Base-by-base conservation (phyloP, 1,284 basidiomycete genomes). In the Cryptococcus sp. region DNA sequence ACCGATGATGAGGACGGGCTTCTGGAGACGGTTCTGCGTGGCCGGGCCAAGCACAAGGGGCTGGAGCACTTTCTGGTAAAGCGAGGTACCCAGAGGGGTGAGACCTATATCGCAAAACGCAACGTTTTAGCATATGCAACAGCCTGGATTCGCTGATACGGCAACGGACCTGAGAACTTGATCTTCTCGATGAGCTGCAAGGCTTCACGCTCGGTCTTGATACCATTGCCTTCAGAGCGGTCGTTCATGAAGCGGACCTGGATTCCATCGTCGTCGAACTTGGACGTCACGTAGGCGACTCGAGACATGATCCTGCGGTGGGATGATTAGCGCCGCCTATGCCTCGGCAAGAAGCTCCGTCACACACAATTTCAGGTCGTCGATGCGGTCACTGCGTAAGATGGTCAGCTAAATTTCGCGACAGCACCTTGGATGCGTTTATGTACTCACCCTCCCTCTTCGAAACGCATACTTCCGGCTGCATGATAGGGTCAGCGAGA, bases 211-310 rank as follows among this genome's bases (percentile, higher is more conserved):
- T 82, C 81, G 42, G 65, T 71, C 35, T 66, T 70, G 63, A 82
- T 76, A 62, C 75, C 72, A 72, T 81, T 78, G 42, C 80, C 81
- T 56, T 81, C 76, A 38, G 77, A 57, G 42, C 69, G 68, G 47
- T 69, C 75, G 73, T 81, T 81, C 73, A 82, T 78, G 75, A 82
- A 81, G 55, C 79, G 67, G 50, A 80, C 75, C 60, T 75, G 71
- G 61, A 81, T 80, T 50, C 81, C 81, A 58, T 82, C 81, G 11
- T 72, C 65, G 67, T 82, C 81, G 64, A 81, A 81, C n/a, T 81
- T 66, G 5, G 76, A 75, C 0, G 78, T 75, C 17, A 78, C 80
- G 48, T 67, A 76, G n/a, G 80, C 77, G 47, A 81, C 79, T 48
- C 73, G 67, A n/a, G 69, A 77, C 50, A 79, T 62, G 55, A 79